phyloP scores from a whole-genome alignment of 192 early-diverging fungal genomes.

The Chytriomyces sp. region DNA sequence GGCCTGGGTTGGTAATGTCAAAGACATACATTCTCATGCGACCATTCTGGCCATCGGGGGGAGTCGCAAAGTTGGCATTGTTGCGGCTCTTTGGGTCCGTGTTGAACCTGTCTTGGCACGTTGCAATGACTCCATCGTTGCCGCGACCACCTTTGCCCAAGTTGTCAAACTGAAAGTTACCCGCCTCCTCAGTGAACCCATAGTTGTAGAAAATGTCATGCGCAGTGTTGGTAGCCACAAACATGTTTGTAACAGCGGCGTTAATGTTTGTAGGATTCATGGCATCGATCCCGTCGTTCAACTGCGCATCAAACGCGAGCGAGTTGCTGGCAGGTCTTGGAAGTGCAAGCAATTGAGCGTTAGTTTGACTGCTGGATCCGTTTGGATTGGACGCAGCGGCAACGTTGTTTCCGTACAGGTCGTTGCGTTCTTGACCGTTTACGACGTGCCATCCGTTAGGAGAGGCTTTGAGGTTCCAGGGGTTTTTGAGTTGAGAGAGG shows the following conservation, averaged over 20 bases:
- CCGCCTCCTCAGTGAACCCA: constrained; percentile 44
- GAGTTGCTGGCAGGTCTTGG: no score
- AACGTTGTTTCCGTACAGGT: constrained; percentile 24
- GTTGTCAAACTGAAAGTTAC: constrained; percentile 48
- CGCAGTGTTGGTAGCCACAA: constrained; percentile 41
- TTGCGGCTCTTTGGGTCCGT: no score
- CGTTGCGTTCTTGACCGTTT: not conserved
- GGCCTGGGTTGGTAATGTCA: no score
- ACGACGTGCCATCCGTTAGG: constrained; percentile 29
- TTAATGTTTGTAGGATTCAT: constrained; percentile 11
- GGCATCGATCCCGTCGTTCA: constrained; percentile 7
- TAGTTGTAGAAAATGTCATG: constrained; percentile 53
- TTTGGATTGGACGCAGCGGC: constrained; percentile 23
- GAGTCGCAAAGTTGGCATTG: no score
- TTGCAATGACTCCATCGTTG: constrained; percentile 61
- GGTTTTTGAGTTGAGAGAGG: not conserved
- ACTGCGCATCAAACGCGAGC: not conserved
- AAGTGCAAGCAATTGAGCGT: no score
- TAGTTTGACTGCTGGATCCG: not conserved
- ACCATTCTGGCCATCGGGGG: no score
- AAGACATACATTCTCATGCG: no score
- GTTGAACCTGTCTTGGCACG: constrained; percentile 42
- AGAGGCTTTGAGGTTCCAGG: not conserved
- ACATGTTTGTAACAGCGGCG: constrained; percentile 41
- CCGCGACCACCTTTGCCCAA: constrained; percentile 42